Conservation (phyloP, 352 stramenopile genomes). For the Globisporangium splendens region DNA sequence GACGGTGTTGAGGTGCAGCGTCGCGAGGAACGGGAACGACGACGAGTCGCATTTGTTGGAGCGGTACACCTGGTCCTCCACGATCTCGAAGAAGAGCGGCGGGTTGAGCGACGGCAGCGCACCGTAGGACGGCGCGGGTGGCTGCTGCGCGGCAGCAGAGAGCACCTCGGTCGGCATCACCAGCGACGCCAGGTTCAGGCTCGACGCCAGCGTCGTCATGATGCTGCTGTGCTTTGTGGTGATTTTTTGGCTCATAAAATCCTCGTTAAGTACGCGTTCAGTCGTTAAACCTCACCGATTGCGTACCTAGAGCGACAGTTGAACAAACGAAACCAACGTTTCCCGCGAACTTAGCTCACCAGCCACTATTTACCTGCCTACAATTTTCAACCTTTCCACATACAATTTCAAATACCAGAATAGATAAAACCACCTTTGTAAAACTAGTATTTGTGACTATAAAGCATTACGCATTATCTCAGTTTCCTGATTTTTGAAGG, state of each 20-base stretch:
- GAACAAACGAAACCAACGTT: background rate
- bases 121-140: slow-evolving; percentile 29
- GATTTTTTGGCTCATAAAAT: too few species aligned
- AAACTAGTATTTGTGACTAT: too few species aligned
- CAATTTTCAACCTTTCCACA: background rate
- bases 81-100: slow-evolving; percentile 86
- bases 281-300: background rate
- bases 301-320: background rate
- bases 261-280: background rate
- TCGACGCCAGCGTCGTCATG: background rate
- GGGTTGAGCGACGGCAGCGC: slow-evolving; percentile 78
- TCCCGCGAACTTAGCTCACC: background rate
- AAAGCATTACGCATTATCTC: too few species aligned
- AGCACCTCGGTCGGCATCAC: slow-evolving; percentile 3
- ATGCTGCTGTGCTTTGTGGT: background rate
- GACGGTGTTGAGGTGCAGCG: slow-evolving; percentile 79
- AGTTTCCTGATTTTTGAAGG: too few species aligned
- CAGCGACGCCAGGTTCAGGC: slow-evolving; percentile 4
- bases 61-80: slow-evolving; percentile 79
- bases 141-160: slow-evolving; percentile 6
- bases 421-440: too few species aligned
- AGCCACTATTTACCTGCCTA: background rate
- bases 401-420: too few species aligned
- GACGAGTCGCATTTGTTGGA: slow-evolving; percentile 87
- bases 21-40: slow-evolving; percentile 79